These are phyloP conservation scores for Thalia dealbata DNA, from an alignment of 176 grass and related monocot genomes.

Conservation along the genomic window DNA sequence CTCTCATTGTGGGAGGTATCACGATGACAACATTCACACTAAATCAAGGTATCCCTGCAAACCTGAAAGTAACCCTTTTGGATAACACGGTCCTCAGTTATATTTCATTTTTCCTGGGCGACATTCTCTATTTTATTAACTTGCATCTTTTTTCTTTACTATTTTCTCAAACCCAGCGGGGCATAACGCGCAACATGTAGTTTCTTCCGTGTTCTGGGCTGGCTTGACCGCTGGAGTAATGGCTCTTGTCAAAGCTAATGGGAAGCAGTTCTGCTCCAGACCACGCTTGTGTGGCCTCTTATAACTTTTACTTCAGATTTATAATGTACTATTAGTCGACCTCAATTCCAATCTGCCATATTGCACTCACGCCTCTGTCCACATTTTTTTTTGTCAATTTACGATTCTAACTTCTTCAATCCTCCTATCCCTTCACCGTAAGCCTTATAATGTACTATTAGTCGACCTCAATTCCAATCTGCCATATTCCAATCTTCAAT, in stretches of 20 bases:
- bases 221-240: slow-evolving; percentile 72
- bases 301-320: slow-evolving; percentile 10
- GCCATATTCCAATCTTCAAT: background rate
- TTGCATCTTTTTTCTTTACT: background rate
- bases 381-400: background rate
- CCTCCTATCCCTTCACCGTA: too few species aligned
- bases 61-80: background rate
- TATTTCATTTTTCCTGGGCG: background rate
- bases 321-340: background rate
- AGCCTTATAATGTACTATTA: too few species aligned
- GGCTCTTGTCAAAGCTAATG: slow-evolving; percentile 88
- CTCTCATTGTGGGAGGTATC: slow-evolving; percentile 77
- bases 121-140: background rate
- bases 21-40: slow-evolving; percentile 73
- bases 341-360: background rate
- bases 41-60: slow-evolving; percentile 58
- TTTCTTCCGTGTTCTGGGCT: slow-evolving; percentile 49
- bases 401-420: background rate
- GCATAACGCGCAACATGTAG: slow-evolving; percentile 41
- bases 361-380: background rate
- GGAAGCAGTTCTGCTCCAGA: slow-evolving; percentile 85
- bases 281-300: slow-evolving; percentile 71
- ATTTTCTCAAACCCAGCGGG: slow-evolving; percentile 32
- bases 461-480: slow-evolving; percentile 1
- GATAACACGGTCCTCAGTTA: background rate